Percentiles rank a stretch among this genome's conserved stretches.
These are phyloP conservation scores for Teratosphaeria gauchensis DNA, from an alignment of 2,329 filamentous ascomycete species.

Conservation along the genomic window DNA sequence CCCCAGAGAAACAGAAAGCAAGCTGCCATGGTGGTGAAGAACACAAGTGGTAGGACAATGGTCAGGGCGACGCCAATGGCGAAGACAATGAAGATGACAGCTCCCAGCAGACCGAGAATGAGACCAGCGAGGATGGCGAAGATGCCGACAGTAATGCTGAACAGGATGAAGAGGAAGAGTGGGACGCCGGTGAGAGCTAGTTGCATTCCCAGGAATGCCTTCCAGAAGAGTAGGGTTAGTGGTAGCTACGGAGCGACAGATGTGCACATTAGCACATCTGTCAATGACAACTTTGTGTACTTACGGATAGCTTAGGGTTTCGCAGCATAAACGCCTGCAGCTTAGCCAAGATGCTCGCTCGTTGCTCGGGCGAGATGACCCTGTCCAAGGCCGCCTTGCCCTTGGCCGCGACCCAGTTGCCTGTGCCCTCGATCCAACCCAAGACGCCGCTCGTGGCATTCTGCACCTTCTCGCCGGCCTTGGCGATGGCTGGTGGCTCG, in stretches of 20 bases:
- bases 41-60: constrained; percentile 58
- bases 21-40: constrained; percentile 54
- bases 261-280: background rate
- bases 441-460: constrained; percentile 19
- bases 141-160: constrained; percentile 52
- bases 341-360: constrained; percentile 46
- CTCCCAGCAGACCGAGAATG: constrained; percentile 40
- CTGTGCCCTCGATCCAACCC: constrained; percentile 19
- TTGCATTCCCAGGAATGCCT: constrained; percentile 62
- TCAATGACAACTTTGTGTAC: constrained; percentile 18
- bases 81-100: constrained; percentile 54
- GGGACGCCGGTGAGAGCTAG: constrained; percentile 57
- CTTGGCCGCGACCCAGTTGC: constrained; percentile 17
- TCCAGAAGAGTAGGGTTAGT: constrained; percentile 6
- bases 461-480: constrained; percentile 14
- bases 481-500: background rate
- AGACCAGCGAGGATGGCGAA: constrained; percentile 54
- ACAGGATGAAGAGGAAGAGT: constrained; percentile 57
- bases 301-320: constrained; percentile 61
- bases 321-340: constrained; percentile 48
- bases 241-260: background rate
- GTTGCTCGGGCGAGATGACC: constrained; percentile 51
- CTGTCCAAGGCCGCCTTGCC: constrained; percentile 36
- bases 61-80: constrained; percentile 58
- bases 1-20: constrained; percentile 60